Conservation (phyloP, 2,329 filamentous ascomycete genomes). For the Tolypocladium paradoxum region DNA sequence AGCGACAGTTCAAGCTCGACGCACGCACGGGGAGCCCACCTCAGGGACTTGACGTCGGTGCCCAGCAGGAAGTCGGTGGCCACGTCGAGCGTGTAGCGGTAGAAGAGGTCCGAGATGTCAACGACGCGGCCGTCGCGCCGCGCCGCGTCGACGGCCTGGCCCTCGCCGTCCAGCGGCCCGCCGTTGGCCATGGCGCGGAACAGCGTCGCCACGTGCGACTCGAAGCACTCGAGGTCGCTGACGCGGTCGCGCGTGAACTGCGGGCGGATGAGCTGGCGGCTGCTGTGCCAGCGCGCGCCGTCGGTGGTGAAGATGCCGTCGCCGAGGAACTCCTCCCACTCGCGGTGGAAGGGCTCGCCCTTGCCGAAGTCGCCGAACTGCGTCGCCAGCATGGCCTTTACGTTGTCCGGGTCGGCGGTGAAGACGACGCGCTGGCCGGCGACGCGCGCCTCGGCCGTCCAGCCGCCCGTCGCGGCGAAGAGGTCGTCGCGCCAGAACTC, state of each 20-base stretch:
- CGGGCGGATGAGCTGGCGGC: slow-evolving; percentile 70
- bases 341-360: slow-evolving; percentile 59
- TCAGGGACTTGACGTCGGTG: slow-evolving; percentile 55
- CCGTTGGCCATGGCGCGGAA: slow-evolving; percentile 55
- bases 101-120: slow-evolving; percentile 69
- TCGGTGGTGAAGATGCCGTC: slow-evolving; percentile 73
- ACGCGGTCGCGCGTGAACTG: slow-evolving; percentile 82
- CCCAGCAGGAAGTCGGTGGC: slow-evolving; percentile 83
- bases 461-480: slow-evolving; percentile 24
- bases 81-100: slow-evolving; percentile 75
- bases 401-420: slow-evolving; percentile 77
- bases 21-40: too few relatives aligned
- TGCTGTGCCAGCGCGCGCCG: slow-evolving; percentile 65
- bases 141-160: slow-evolving; percentile 53
- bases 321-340: slow-evolving; percentile 68
- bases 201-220: slow-evolving; percentile 65
- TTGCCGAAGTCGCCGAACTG: slow-evolving; percentile 81
- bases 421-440: slow-evolving; percentile 53
- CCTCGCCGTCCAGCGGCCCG: slow-evolving; percentile 44
- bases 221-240: slow-evolving; percentile 71
- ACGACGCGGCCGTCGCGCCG: slow-evolving; percentile 50
- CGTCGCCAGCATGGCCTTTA: slow-evolving; percentile 77
- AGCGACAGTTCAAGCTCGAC: too few relatives aligned
- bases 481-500: slow-evolving; percentile 51
- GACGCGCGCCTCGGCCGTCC: slow-evolving; percentile 50